Evolutionary conservation across 352 stramenopile genomes (phyloP).

Genomic region (Phytophthora brassicae): DNA sequence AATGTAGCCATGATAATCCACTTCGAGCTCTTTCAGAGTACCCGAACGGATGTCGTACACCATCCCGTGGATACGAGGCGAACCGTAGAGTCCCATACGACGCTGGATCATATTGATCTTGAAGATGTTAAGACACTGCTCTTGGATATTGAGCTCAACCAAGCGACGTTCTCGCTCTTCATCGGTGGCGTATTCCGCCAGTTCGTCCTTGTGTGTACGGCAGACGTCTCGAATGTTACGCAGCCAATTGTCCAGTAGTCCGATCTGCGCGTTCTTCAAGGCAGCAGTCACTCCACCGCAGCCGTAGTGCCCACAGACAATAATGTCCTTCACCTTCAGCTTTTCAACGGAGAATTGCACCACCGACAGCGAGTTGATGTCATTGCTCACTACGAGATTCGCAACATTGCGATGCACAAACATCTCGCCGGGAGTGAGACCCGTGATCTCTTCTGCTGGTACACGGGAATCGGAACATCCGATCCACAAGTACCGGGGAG

Average conservation of each 20-base stretch:
- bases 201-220: conserved; percentile 32
- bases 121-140: conserved; percentile 86
- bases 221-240: conserved; percentile 85
- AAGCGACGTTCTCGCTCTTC: conserved; percentile 41
- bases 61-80: conserved; percentile 70
- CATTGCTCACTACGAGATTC: conserved; percentile 70
- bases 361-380: conserved; percentile 61
- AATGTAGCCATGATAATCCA: conserved; percentile 49
- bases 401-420: conserved; percentile 91
- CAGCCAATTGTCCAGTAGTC: conserved; percentile 90
- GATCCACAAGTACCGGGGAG: conserved; percentile 89
- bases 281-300: conserved; percentile 85
- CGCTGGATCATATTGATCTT: conserved; percentile 85
- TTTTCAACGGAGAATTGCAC: conserved; percentile 84
- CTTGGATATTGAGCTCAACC: conserved; percentile 83
- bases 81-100: conserved; percentile 61
- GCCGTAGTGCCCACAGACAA: conserved; percentile 91
- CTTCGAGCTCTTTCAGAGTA: conserved; percentile 61
- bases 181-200: conserved; percentile 23
- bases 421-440: conserved; percentile 72
- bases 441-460: conserved; percentile 82
- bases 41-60: conserved; percentile 72
- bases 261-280: conserved; percentile 72
- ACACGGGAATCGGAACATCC: conserved; percentile 88
- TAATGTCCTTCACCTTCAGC: conserved; percentile 90